Conservation (phyloP, 2,329 filamentous ascomycete species). For the Plectosphaerella cucumerina region DNA sequence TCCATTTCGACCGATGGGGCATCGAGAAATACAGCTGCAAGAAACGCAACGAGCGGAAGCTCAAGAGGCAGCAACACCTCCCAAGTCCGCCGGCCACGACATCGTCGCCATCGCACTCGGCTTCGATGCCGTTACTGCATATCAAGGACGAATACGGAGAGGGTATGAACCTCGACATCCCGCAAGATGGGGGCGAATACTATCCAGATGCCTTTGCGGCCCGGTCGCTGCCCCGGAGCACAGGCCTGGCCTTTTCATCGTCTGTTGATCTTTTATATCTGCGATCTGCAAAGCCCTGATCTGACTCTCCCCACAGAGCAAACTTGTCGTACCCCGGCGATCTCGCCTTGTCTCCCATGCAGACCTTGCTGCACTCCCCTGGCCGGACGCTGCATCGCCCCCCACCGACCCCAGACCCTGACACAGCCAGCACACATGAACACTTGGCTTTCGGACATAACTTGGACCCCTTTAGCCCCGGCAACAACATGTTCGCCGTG, state of each 20-base stretch:
- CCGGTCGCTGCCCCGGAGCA: not conserved
- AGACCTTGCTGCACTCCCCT: not conserved
- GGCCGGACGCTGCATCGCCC: not conserved
- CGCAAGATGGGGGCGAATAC: not conserved
- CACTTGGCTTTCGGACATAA: not conserved
- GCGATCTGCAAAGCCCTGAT: not conserved
- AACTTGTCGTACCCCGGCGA: not conserved
- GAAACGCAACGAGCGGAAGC: slow-evolving; percentile 24
- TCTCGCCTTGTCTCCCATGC: not conserved
- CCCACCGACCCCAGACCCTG: not conserved
- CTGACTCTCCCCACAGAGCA: not conserved
- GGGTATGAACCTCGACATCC: slow-evolving; percentile 3
- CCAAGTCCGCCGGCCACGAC: slow-evolving; percentile 17
- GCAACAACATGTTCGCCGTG: not conserved
- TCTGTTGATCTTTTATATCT: not conserved
- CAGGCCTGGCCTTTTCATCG: not conserved
- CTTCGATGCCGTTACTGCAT: not conserved
- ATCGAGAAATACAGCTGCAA: slow-evolving; percentile 44
- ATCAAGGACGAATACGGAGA: too few species aligned
- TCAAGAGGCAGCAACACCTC: slow-evolving; percentile 27
- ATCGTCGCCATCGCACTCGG: not conserved
- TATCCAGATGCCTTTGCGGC: not conserved
- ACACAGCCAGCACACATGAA: not conserved
- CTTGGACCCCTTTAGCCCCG: not conserved
- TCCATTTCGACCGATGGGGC: slow-evolving; percentile 41